Conservation (phyloP, 1,284 basidiomycete species). For the Tilletia walkeri region DNA sequence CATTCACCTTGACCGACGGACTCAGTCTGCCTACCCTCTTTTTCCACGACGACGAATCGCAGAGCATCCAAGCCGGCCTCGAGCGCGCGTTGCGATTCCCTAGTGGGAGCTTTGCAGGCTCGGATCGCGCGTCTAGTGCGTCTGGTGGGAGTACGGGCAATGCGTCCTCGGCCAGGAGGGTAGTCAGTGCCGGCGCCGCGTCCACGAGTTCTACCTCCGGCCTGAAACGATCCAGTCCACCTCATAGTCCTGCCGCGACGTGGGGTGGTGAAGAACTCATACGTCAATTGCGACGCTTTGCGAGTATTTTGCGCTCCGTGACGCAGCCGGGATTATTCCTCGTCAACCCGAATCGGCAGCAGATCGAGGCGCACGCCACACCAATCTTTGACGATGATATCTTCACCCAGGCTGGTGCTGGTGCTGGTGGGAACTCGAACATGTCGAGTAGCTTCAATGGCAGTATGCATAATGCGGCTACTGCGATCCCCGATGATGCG, state of each 20-base stretch:
- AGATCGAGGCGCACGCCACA: slow-evolving; percentile 75
- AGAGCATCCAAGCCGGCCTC: neutral
- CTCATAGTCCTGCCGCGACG: slow-evolving; percentile 38
- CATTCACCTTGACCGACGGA: slow-evolving; percentile 80
- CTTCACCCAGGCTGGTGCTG: slow-evolving; percentile 26
- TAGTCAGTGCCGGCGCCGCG: slow-evolving; percentile 32
- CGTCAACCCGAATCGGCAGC: slow-evolving; percentile 82
- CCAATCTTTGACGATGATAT: slow-evolving; percentile 56
- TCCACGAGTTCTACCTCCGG: slow-evolving; percentile 25
- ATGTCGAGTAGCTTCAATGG: slow-evolving; percentile 9
- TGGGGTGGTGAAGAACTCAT: slow-evolving; percentile 66
- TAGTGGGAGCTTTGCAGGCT: slow-evolving; percentile 10
- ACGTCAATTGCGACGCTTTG: slow-evolving; percentile 59
- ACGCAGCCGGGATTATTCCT: slow-evolving; percentile 80
- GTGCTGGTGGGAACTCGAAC: neutral
- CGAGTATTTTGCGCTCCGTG: slow-evolving; percentile 73
- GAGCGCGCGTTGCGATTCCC: slow-evolving; percentile 13
- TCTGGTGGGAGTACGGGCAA: slow-evolving; percentile 29
- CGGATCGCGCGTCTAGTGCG: slow-evolving; percentile 45
- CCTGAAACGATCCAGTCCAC: slow-evolving; percentile 18
- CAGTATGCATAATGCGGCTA: neutral
- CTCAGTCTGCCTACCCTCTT: slow-evolving; percentile 84
- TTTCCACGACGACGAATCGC: slow-evolving; percentile 82
- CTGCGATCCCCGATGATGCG: slow-evolving; percentile 21
- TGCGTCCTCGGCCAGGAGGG: neutral